phyloP scores from a whole-genome alignment of 2,329 filamentous ascomycete species.

The Arachnopeziza araneosa region DNA sequence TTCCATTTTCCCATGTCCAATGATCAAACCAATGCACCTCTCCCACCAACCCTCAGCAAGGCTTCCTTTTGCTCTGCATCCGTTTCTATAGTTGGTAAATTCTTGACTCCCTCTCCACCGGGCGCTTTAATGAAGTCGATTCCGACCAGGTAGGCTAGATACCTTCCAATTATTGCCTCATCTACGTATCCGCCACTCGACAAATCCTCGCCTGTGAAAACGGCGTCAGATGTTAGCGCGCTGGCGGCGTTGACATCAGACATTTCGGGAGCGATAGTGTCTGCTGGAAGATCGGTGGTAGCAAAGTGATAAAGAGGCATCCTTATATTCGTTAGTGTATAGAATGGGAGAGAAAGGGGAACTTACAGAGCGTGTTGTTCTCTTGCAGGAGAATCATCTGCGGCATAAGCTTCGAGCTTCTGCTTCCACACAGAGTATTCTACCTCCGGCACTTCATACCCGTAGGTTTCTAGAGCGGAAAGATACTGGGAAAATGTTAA shows the following conservation, averaged over 20 bases:
- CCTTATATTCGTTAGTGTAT: conserved; percentile 12
- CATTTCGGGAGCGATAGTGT: conserved; percentile 65
- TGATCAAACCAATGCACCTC: conserved; percentile 11
- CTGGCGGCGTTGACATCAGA: conserved; percentile 61
- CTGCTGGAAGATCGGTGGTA: conserved; percentile 59
- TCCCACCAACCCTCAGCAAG: conserved; percentile 13
- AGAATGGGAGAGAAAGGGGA: background rate
- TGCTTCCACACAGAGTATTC: conserved; percentile 64
- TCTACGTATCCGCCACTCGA: conserved; percentile 25
- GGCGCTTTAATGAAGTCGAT: conserved; percentile 27
- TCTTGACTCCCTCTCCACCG: conserved; percentile 17
- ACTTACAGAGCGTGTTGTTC: conserved; percentile 63
- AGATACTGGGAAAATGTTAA: conserved; percentile 75
- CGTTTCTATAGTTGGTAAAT: conserved; percentile 4
- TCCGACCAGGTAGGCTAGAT: conserved; percentile 26
- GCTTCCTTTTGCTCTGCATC: conserved; percentile 12
- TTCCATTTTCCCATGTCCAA: background rate
- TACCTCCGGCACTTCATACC: conserved; percentile 63
- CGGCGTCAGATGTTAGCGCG: conserved; percentile 57
- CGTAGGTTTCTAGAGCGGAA: conserved; percentile 63
- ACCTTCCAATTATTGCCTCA: conserved; percentile 27
- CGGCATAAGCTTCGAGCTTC: conserved; percentile 52
- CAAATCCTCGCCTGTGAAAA: conserved; percentile 25
- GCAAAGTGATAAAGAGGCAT: conserved; percentile 70
- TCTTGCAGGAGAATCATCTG: conserved; percentile 37